Evolutionary conservation across 352 stramenopile genomes (phyloP), one percentile per base, ranked within the genome.

Genomic region (Globisporangium cystogenes): DNA sequence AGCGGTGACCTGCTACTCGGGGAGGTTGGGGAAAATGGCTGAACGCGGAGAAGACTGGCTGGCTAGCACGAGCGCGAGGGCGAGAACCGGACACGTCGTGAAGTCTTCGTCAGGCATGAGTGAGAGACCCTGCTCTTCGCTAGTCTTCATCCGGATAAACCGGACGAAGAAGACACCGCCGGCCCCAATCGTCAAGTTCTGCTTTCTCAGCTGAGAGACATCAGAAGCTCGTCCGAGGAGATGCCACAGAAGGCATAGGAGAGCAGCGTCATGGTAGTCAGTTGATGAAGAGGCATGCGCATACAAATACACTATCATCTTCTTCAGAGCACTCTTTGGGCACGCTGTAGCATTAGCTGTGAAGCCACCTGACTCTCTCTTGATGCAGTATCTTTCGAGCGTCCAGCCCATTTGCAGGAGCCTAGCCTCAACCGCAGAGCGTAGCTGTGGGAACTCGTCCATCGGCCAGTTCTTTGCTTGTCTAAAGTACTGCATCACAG

Each of bases 271-370:
- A 16, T 51, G 7, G 27, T 51, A 39, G 45, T 41, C 16, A 14
- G 26, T 40, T 2, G 29, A 12, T 10, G 47, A 42, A 4, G 3
- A 18, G 2, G 31, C 31, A 31, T 52, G 33, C 12, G 16, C 8
- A 52, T 52, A 52, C 46, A 52, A 31, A 42, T 43, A 43, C 42
- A 48, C 23, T 16, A 20, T 15, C 20, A 48, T 48, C 20, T 29
- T 23, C 6, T 21, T 26, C 23, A 48, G n/a, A n/a, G 23, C 42
- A 27, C 5, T n/a, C 0, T 48, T 48, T 48, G 12, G 3, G 33
- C 23, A 48, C 15, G 42, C 42, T 18, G 7, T 31, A 7, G 42
- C 23, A 18, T 48, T 29, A 21, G 18, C 7, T 7, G 42, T 48
- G 15, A 48, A 33, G 3, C 20, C 42, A 15, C 42, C 42, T n/a